A percentile compares a stretch with the other conserved stretches of the same genome.
phyloP scores from a whole-genome alignment of 352 stramenopile species.

The Phytophthora podocarpi region DNA sequence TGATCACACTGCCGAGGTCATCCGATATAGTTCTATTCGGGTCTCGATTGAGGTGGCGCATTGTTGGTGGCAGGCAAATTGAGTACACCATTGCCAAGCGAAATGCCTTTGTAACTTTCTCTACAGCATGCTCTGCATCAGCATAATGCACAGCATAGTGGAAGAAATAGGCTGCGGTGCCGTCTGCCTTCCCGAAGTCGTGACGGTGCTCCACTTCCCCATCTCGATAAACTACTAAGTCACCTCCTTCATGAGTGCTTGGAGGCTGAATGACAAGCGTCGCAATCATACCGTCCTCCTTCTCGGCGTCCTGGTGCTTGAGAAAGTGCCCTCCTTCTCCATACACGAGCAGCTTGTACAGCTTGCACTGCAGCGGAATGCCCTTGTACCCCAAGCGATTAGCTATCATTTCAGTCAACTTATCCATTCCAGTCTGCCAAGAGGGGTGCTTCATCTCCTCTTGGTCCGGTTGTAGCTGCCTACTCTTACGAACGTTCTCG shows the following conservation, averaged over 20 bases:
- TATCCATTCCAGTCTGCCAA: background rate
- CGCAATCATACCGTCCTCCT: slow-evolving; percentile 56
- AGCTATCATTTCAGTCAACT: slow-evolving; percentile 3
- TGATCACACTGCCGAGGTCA: background rate
- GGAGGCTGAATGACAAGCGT: slow-evolving; percentile 54
- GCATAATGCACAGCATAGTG: slow-evolving; percentile 35
- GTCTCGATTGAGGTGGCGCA: background rate
- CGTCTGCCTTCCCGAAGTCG: slow-evolving; percentile 24
- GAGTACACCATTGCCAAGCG: slow-evolving; percentile 27
- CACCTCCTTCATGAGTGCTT: slow-evolving; percentile 25
- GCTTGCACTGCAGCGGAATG: slow-evolving; percentile 10
- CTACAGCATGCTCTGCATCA: slow-evolving; percentile 21
- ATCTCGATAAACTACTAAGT: slow-evolving; percentile 18
- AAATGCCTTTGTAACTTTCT: slow-evolving; percentile 20
- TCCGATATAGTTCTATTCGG: background rate
- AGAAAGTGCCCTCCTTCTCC: slow-evolving; percentile 43
- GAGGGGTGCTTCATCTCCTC: slow-evolving; percentile 7
- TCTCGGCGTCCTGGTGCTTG: slow-evolving; percentile 57
- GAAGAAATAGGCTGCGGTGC: slow-evolving; percentile 1
- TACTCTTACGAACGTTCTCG: slow-evolving; percentile 15
- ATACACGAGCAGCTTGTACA: slow-evolving; percentile 63
- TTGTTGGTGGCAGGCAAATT: slow-evolving; percentile 6
- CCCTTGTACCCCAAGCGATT: slow-evolving; percentile 13
- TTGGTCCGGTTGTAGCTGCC: slow-evolving; percentile 14
- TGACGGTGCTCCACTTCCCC: slow-evolving; percentile 9